phyloP scores from a whole-genome alignment of 495 filamentous ascomycete species.

The Aspergillus baeticus region DNA sequence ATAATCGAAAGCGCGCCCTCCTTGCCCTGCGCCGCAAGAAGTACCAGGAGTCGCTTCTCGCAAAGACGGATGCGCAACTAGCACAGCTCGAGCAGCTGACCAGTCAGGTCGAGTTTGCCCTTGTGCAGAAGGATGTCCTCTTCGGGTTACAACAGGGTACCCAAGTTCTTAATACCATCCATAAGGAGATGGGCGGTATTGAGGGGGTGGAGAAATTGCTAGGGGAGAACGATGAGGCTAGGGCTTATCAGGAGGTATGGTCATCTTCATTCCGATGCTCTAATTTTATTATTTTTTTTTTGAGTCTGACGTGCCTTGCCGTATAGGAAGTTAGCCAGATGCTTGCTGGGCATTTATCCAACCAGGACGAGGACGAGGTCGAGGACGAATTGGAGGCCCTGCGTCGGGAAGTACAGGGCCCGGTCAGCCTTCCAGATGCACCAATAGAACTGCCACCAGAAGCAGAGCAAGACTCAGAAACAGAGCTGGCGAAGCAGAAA shows the following conservation, averaged over 20 bases:
- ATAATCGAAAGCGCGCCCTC: constrained; percentile 77
- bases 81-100: constrained; percentile 83
- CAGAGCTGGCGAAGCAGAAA: constrained; percentile 29
- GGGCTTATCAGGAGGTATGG: constrained; percentile 79
- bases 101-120: constrained; percentile 83
- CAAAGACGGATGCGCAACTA: constrained; percentile 88
- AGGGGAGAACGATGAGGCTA: constrained; percentile 85
- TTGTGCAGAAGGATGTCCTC: constrained; percentile 92
- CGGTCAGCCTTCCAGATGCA: constrained; percentile 55
- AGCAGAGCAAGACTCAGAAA: constrained; percentile 19
- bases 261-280: not conserved
- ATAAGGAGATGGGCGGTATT: constrained; percentile 93
- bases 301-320: constrained; percentile 1
- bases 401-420: constrained; percentile 60
- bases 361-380: constrained; percentile 95
- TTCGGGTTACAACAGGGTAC: constrained; percentile 94
- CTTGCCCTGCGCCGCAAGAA: constrained; percentile 93
- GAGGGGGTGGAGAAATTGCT: constrained; percentile 91
- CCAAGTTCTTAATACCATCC: constrained; percentile 80
- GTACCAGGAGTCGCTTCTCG: constrained; percentile 88
- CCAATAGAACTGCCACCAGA: constrained; percentile 45
- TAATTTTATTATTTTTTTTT: not conserved
- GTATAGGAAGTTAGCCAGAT: constrained; percentile 83
- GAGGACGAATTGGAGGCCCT: constrained; percentile 89
- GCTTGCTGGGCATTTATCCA: constrained; percentile 79